phyloP scores from a whole-genome alignment of 257 asterid species.

The Anisodus acutangulus region DNA sequence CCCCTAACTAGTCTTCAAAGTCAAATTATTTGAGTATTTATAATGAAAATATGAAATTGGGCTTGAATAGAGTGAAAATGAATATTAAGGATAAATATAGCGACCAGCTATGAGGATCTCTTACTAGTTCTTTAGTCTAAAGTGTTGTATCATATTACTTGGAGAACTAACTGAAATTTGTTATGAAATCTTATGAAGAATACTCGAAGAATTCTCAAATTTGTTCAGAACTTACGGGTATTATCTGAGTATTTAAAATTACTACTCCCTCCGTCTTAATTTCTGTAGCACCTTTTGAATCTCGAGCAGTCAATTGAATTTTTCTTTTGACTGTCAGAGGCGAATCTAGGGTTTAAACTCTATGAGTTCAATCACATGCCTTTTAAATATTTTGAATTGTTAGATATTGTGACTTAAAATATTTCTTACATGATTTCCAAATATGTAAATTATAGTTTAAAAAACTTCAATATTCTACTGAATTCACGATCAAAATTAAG shows the following conservation, averaged over 20 bases:
- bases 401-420: too few relatives aligned
- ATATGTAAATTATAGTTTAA: too few relatives aligned
- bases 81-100: neutral
- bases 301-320: too few relatives aligned
- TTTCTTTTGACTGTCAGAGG: too few relatives aligned
- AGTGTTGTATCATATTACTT: neutral
- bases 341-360: neutral
- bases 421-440: too few relatives aligned
- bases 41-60: neutral
- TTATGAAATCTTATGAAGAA: neutral
- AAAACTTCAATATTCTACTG: too few relatives aligned
- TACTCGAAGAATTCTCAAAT: neutral
- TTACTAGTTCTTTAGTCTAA: neutral
- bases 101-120: neutral
- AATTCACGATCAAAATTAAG: too few relatives aligned
- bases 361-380: too few relatives aligned
- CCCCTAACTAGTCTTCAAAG: neutral
- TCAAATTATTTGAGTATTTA: neutral
- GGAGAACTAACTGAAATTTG: neutral
- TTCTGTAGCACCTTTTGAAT: too few relatives aligned
- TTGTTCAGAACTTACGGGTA: neutral
- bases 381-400: too few relatives aligned
- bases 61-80: constrained; percentile 5
- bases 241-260: neutral
- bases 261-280: neutral